Conservation (phyloP, 768 basidiomycete species). For the Xerocomus brunneocitrinus region DNA sequence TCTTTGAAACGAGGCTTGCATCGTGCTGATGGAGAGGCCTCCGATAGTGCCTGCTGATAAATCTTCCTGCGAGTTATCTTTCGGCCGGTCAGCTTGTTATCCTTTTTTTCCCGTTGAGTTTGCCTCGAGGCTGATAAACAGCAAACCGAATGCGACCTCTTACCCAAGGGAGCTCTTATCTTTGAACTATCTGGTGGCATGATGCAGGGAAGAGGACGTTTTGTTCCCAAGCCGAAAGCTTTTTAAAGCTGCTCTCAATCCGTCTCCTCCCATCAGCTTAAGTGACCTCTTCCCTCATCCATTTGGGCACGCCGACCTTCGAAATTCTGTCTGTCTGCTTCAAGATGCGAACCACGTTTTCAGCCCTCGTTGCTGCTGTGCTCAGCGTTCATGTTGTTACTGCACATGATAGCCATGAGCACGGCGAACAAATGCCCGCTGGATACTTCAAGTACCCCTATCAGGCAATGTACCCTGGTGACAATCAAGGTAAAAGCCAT, state of each 20-base stretch:
- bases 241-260: conserved; percentile 11
- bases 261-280: background rate
- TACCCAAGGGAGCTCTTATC: conserved; percentile 6
- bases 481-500: conserved; percentile 48
- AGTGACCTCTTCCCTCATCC: background rate
- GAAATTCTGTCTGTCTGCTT: background rate
- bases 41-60: background rate
- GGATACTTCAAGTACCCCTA: conserved; percentile 65
- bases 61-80: conserved; percentile 5
- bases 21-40: conserved; percentile 27
- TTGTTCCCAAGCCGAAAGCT: conserved; percentile 27
- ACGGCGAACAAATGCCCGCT: conserved; percentile 56
- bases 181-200: conserved; percentile 14
- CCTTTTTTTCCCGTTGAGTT: background rate
- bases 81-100: background rate
- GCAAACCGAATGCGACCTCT: conserved; percentile 3
- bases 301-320: background rate
- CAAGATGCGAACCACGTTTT: conserved; percentile 22
- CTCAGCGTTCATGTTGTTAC: conserved; percentile 24
- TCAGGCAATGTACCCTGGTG: conserved; percentile 50
- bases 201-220: conserved; percentile 11
- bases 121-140: conserved; percentile 48
- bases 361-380: conserved; percentile 25
- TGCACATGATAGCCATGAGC: conserved; percentile 38
- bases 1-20: conserved; percentile 20